phyloP scores from a whole-genome alignment of 164 flowering plant species.

The Malania oleifera region DNA sequence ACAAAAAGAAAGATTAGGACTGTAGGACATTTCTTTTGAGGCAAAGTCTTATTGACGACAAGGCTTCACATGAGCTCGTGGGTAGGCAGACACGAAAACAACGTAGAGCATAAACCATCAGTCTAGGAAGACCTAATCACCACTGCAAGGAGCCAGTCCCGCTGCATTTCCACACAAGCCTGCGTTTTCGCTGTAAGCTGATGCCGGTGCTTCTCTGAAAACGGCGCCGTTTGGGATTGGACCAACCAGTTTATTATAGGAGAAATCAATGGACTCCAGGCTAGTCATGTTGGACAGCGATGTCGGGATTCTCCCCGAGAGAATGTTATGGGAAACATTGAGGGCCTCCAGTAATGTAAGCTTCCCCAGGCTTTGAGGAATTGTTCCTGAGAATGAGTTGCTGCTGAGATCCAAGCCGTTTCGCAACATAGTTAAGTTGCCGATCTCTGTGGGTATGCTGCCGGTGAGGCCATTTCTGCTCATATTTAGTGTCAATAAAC shows the following conservation, averaged over 20 bases:
- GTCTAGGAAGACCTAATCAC: no score
- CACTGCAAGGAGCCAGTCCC: conserved; percentile 21
- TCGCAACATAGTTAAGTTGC: conserved; percentile 15
- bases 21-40: no score
- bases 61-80: no score
- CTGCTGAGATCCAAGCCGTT: conserved; percentile 22
- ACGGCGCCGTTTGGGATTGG: no score
- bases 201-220: conserved; percentile 15
- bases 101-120: no score
- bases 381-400: conserved; percentile 23
- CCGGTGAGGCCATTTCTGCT: conserved; percentile 24
- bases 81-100: no score
- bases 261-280: conserved; percentile 19
- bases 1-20: no score
- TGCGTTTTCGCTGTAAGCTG: conserved; percentile 18
- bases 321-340: conserved; percentile 26
- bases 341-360: conserved; percentile 13
- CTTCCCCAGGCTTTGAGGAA: conserved; percentile 19
- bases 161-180: conserved; percentile 25
- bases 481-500: conserved; percentile 18
- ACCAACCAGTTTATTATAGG: conserved; percentile 26
- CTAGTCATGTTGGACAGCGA: conserved; percentile 19
- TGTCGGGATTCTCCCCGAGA: conserved; percentile 22
- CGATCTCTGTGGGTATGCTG: conserved; percentile 22
- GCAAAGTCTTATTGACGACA: no score